Evolutionary conservation across 2,329 filamentous ascomycete species (phyloP), one percentile per base, ranked within the genome.

Genomic region (Aspergillus carbonarius): DNA sequence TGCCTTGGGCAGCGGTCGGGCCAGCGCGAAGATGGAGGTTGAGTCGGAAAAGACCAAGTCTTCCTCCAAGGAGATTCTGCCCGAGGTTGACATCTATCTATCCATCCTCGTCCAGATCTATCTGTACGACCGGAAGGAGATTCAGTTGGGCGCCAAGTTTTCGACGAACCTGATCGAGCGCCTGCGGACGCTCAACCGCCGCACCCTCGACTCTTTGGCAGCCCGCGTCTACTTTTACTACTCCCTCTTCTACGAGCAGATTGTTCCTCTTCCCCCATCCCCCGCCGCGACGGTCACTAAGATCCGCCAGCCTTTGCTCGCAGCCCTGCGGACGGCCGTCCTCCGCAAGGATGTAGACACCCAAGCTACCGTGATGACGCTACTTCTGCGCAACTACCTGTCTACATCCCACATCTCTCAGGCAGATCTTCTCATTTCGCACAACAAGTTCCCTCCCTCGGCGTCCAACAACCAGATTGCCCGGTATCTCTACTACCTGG

Each of bases 171-270:
- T 99, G 55, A 87, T 92, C 53, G 90, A 93, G 72, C 89, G 89
- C 72, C 88, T 98, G 74, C 92, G 96, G 70, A 84, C 87, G 54
- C 83, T 96, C 73, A 99, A 99, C 82, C 90, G 95, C 63, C 88
- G 95, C 68, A 98, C 95, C 23, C 82, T 99, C 62, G 95, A 99
- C 76, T 92, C 93, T 51, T 86, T 99, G 59, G 91, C 93, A 59
- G 92, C 93, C 65, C 96, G 96, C 78, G 92, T 93, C 63, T 99
- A 97, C 83, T 98, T 97, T 79, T 99, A 99, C 83, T 96, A 92
- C 79, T 92, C 92, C 23, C 83, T 98, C 68, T 98, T 98, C 82
- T 92, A 89, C 79, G 95, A 99, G 83, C 88, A 96, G 76, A 85
- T 96, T 62, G 86, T 88, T 60, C 93, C 93, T 20, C 85, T 93